Evolutionary conservation across 192 early-diverging fungal genomes (phyloP), one percentile per base, ranked within the genome.

Genomic region (Backusella circina): DNA sequence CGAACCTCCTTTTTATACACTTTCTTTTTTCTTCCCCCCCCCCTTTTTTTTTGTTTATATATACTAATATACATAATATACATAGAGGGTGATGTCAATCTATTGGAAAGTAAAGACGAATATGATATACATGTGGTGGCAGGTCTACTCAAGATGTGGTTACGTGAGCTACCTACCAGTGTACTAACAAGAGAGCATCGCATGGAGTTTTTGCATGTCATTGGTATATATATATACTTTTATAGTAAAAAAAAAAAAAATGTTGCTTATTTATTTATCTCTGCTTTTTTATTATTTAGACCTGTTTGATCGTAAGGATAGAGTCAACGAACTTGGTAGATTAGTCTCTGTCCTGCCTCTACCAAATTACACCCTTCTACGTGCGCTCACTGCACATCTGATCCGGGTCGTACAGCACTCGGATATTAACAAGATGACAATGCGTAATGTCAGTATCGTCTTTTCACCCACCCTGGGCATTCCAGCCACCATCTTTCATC

Each of bases 391-490:
- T 0, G 97, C 92, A 0, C 98, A 99, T 75, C 87, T 99, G 71
- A 92, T 97, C 67, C 86, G 93, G 39, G 90, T 99, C 51, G 96
- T 98, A 23, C 93, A 93, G 74, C 85, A 91, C 67, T 88, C 91
- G 5, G 91, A 91, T 57, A 83, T 89, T 35, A 99, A 99, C 87
- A 94, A 93, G 80, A 99, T 99, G 98, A 99, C 93, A 13, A 87
- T 96, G 68, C 90, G 93, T 31, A 98, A 98, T 86, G 90, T 99
- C 44, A 93, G 95, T 41, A 99, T 98, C 71, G 96, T 99, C 5
- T 98, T 99, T 71, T 93, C 95, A 16, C 97, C 97, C 15, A 98
- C 97, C 10, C 83, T 99, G 5, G 93, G 94, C 31, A 95, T 99
- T 72, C 96, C 97, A 5, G 95, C 93, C 3, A 90, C 94, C 4